Evolutionary conservation across 495 filamentous ascomycete genomes (phyloP).

Genomic region (Bathelium albidoporum): DNA sequence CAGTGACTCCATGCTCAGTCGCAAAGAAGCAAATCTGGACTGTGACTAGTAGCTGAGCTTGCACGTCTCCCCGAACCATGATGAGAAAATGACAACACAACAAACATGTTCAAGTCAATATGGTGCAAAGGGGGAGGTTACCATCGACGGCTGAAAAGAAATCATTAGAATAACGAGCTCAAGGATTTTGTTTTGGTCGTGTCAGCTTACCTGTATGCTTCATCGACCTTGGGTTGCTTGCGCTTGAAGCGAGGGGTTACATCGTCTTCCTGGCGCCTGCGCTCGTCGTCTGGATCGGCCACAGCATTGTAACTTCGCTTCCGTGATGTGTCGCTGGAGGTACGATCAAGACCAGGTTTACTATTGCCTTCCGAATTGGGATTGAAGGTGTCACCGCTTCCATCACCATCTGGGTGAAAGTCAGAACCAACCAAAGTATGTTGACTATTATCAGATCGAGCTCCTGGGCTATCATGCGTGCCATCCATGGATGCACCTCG

Average conservation of each 20-base stretch:
- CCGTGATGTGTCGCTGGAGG: constrained; percentile 17
- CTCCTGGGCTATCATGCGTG: constrained; percentile 11
- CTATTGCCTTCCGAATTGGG: neutral
- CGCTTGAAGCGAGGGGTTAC: constrained; percentile 19
- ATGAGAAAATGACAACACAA: neutral
- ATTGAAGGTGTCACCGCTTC: constrained; percentile 10
- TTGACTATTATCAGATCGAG: constrained; percentile 24
- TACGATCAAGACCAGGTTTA: constrained; percentile 11
- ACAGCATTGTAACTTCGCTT: constrained; percentile 27
- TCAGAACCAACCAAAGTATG: constrained; percentile 27
- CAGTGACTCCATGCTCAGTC: neutral
- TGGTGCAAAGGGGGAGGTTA: neutral
- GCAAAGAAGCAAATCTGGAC: neutral
- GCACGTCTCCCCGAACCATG: neutral
- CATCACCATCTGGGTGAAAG: constrained; percentile 15
- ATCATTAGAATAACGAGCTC: neutral
- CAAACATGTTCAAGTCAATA: neutral
- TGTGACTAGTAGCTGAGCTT: neutral
- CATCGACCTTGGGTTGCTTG: constrained; percentile 22
- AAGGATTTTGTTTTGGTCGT: neutral
- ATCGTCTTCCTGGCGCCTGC: constrained; percentile 20
- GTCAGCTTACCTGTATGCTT: constrained; percentile 18
- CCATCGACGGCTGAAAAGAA: neutral
- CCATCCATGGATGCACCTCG: constrained; percentile 8
- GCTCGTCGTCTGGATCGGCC: constrained; percentile 18